Conservation (phyloP, 495 filamentous ascomycete genomes). For the Penicillium roqueforti region DNA sequence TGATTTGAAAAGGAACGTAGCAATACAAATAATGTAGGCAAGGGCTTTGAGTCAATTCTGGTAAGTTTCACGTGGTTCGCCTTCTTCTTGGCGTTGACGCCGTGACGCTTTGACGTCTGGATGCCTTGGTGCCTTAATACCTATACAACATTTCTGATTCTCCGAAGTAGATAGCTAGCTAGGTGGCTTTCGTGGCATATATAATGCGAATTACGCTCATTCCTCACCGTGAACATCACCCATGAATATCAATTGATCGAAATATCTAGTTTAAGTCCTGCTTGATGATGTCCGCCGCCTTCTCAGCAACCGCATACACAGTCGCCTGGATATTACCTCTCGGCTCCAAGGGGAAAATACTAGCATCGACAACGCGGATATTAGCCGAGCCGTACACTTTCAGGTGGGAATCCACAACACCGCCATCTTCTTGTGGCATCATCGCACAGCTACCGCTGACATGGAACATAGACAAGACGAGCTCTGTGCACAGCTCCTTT, state of each 20-base stretch:
- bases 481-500: conserved; percentile 12
- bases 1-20: background rate
- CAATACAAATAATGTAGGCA: background rate
- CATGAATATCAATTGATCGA: too few species aligned
- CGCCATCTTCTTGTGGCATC: conserved; percentile 47
- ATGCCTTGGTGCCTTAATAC: conserved; percentile 8
- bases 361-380: conserved; percentile 51
- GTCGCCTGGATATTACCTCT: conserved; percentile 44
- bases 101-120: background rate
- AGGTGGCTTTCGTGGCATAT: too few species aligned
- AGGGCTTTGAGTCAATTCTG: background rate
- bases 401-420: conserved; percentile 33
- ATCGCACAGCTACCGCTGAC: conserved; percentile 44
- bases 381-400: conserved; percentile 46
- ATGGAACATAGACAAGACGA: conserved; percentile 31
- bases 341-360: conserved; percentile 47
- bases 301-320: conserved; percentile 54
- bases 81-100: background rate
- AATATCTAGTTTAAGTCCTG: conserved; percentile 3
- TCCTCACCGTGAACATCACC: too few species aligned
- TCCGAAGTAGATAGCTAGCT: too few species aligned
- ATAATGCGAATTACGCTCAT: too few species aligned
- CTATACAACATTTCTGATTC: conserved; percentile 2
- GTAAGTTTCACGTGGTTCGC: conserved; percentile 14
- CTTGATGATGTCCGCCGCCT: conserved; percentile 53